These are phyloP conservation scores for Pelargonium fulgidum DNA, from an alignment of 441 rosid species.

Conservation along the genomic window DNA sequence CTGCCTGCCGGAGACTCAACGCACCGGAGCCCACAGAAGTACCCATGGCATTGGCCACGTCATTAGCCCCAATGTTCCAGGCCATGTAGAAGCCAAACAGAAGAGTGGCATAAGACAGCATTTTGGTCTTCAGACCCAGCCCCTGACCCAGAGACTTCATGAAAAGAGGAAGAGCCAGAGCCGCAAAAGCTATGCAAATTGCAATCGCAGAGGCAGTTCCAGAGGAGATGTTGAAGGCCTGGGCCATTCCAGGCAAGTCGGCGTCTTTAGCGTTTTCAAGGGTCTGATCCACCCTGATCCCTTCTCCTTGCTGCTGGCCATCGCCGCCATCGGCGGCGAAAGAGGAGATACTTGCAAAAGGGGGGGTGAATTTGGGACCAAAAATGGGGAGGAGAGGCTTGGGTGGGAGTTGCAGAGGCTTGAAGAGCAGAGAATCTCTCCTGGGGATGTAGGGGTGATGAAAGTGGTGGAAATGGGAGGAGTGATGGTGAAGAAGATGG, in stretches of 20 bases:
- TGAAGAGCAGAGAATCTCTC: too few relatives aligned
- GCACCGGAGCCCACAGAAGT: conserved; percentile 97
- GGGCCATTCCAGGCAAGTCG: conserved; percentile 61
- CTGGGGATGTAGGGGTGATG: too few relatives aligned
- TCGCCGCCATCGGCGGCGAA: too few relatives aligned
- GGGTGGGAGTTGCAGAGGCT: too few relatives aligned
- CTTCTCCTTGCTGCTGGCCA: too few relatives aligned
- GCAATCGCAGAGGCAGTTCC: conserved; percentile 63
- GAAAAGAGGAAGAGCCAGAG: conserved; percentile 57
- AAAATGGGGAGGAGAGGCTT: too few relatives aligned
- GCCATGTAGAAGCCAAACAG: conserved; percentile 96
- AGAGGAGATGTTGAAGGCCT: conserved; percentile 73
- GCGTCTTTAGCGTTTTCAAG: conserved; percentile 12
- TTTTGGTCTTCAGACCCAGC: conserved; percentile 51
- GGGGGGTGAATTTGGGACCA: too few relatives aligned
- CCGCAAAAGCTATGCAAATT: conserved; percentile 62
- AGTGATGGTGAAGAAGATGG: too few relatives aligned
- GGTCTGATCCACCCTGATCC: not conserved
- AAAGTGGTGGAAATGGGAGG: too few relatives aligned
- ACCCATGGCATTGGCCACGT: conserved; percentile 99
- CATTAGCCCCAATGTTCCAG: conserved; percentile 98
- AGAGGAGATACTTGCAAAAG: not conserved
- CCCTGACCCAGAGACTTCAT: conserved; percentile 78
- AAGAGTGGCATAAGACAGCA: conserved; percentile 62
- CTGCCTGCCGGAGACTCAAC: conserved; percentile 71